Base-by-base conservation (phyloP, 345 rosid species). In the Eucalyptus grandis region DNA sequence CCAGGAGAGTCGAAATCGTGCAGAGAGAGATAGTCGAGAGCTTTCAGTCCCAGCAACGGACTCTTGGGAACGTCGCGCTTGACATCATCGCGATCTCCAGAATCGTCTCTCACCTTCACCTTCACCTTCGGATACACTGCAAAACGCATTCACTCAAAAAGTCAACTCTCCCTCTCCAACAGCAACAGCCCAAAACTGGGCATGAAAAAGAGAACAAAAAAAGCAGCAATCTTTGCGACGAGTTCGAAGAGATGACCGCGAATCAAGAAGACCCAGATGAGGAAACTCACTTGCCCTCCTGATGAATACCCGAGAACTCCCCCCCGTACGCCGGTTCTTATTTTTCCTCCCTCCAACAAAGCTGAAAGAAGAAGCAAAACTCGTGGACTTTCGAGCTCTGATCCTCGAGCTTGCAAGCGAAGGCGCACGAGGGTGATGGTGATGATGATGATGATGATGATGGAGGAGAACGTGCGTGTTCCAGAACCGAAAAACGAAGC, bases 111-210 rank as follows among this genome's bases (percentile, higher is more conserved):
- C 49, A 81, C 83, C 60, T 93, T 92, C 40, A 90, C 89, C 86
- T 92, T 92, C 80, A 93, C 93, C 92, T 91, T 94, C 9, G 97
- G 96, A 90, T 95, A 95, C 96, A 95, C 97, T 95, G n/a, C 69
- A 88, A 47, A 34, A 87, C 82, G 30, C 50, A 88, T 49, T 67
- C 67, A 89, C 83, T 11, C 77, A 89, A 91, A 89, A 91, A 91
- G 88, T 88, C 89, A 65, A 88, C 40, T 67, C 34, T n/a, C 51
- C 49, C 37, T 21, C 24, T 21, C 51, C 30, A 7, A 12, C 27
- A 1, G 47, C 24, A 77, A 21, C 47, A 4, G 69, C 0, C 2
- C 0, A 40, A 43, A 37, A 46, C 49, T 13, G 67, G 8, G 21
- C 8, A 17, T 31, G 5, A 37, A 30, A 5, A 80, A 51, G 40